These are phyloP conservation scores for Mycena pura DNA, from an alignment of 768 basidiomycete species.

Conservation along the genomic window DNA sequence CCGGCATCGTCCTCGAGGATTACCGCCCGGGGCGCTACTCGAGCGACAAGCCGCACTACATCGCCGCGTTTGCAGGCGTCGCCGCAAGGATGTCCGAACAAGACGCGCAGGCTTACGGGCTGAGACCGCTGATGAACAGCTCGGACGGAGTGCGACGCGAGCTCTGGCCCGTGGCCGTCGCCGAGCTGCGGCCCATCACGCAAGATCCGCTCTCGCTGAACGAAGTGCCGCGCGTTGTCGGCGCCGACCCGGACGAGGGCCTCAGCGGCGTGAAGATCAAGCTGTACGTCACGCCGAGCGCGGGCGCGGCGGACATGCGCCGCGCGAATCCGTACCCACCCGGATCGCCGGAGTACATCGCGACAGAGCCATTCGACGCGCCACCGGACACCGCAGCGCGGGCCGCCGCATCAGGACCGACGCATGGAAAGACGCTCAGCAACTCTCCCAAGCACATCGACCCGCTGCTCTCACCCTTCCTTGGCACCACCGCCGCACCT, in stretches of 20 bases:
- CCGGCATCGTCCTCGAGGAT: slow-evolving; percentile 62
- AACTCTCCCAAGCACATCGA: no score
- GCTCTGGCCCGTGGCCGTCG: slow-evolving; percentile 14
- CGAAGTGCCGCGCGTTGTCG: slow-evolving; percentile 21
- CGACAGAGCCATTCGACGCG: slow-evolving; percentile 5
- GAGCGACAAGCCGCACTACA: neutral
- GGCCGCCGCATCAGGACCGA: no score
- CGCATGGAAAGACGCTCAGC: no score
- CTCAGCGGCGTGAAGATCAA: slow-evolving; percentile 6
- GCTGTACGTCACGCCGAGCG: neutral
- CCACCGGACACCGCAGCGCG: no score
- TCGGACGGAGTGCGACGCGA: neutral
- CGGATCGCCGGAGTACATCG: slow-evolving; percentile 19
- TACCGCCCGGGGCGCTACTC: neutral
- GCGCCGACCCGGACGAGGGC: slow-evolving; percentile 7
- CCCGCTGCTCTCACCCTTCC: no score
- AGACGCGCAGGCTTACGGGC: neutral
- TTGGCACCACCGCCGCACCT: no score
- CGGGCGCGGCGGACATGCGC: neutral
- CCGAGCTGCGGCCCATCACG: slow-evolving; percentile 11
- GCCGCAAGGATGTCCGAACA: neutral
- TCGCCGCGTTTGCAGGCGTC: slow-evolving; percentile 19
- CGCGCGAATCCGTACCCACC: slow-evolving; percentile 14
- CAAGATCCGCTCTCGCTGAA: neutral
- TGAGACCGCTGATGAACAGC: slow-evolving; percentile 8